These are phyloP conservation scores for Pleodorina starrii DNA, from an alignment of 139 green algal species.

Conservation along the genomic window DNA sequence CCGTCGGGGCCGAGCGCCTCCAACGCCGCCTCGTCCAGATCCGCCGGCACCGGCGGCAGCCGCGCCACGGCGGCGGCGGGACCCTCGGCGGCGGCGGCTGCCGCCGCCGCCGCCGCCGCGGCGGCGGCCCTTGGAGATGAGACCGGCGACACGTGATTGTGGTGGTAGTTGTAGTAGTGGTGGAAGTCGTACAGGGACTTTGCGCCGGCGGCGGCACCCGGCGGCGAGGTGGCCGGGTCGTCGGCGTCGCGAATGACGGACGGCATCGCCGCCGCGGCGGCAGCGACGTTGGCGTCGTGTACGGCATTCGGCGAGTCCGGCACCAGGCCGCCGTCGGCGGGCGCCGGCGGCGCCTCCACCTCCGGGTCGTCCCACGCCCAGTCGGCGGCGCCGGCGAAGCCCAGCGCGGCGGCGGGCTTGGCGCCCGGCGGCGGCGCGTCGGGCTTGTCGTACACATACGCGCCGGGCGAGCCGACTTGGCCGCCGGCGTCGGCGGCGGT, in stretches of 20 bases:
- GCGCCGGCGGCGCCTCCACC: constrained; percentile 10
- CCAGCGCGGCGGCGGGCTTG: background rate
- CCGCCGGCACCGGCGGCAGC: background rate
- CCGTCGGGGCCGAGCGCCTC: background rate
- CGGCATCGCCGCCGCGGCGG: background rate
- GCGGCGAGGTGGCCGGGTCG: constrained; percentile 10
- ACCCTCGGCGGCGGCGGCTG: background rate
- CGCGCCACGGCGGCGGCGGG: background rate
- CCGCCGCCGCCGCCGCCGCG: too few species aligned
- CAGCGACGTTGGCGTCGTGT: background rate
- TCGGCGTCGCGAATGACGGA: constrained; percentile 13
- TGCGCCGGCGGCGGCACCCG: background rate
- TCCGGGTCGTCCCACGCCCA: constrained; percentile 11
- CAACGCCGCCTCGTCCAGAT: background rate
- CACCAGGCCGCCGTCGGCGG: constrained; percentile 27
- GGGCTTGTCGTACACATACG: constrained; percentile 28
- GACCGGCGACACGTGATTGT: too few species aligned
- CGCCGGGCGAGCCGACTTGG: background rate
- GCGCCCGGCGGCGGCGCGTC: background rate
- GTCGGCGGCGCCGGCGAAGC: constrained; percentile 13
- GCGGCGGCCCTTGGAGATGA: background rate
- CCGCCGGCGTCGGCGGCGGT: background rate
- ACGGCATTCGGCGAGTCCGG: constrained; percentile 16
- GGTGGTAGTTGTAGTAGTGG: too few species aligned
- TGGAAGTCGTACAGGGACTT: background rate